Evolutionary conservation across 345 rosid species (phyloP).

Genomic region (Aquilaria yunnanensis): DNA sequence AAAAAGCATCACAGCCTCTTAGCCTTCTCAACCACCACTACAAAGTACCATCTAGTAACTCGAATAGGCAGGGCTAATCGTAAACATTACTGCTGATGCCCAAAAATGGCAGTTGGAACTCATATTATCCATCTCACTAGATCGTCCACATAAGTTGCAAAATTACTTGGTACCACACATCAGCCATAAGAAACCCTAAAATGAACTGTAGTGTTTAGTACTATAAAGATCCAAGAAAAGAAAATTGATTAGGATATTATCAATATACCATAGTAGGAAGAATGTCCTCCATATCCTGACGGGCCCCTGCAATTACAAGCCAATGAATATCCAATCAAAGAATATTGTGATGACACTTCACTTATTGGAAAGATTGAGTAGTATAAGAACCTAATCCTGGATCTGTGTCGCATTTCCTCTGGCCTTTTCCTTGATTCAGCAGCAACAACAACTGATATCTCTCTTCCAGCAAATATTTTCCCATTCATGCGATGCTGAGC

Average conservation of each 20-base stretch:
- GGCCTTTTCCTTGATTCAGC: slow-evolving; percentile 95
- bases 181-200: background rate
- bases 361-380: background rate
- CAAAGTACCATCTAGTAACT: too few species aligned
- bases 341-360: background rate
- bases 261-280: slow-evolving; percentile 59
- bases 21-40: too few species aligned
- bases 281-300: slow-evolving; percentile 53
- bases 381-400: slow-evolving; percentile 44
- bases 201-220: background rate
- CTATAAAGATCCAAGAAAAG: background rate
- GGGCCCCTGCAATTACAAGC: slow-evolving; percentile 47
- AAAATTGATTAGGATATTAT: background rate
- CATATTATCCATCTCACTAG: background rate
- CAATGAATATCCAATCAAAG: slow-evolving; percentile 8
- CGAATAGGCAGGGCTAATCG: too few species aligned
- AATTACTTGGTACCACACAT: background rate
- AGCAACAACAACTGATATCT: slow-evolving; percentile 85
- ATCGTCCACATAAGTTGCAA: background rate
- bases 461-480: slow-evolving; percentile 76
- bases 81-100: too few species aligned
- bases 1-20: too few species aligned
- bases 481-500: slow-evolving; percentile 94
- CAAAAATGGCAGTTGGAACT: background rate
- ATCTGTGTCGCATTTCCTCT: slow-evolving; percentile 90